These are phyloP conservation scores for Lactarius psammicola DNA, from an alignment of 768 basidiomycete species.

Conservation along the genomic window DNA sequence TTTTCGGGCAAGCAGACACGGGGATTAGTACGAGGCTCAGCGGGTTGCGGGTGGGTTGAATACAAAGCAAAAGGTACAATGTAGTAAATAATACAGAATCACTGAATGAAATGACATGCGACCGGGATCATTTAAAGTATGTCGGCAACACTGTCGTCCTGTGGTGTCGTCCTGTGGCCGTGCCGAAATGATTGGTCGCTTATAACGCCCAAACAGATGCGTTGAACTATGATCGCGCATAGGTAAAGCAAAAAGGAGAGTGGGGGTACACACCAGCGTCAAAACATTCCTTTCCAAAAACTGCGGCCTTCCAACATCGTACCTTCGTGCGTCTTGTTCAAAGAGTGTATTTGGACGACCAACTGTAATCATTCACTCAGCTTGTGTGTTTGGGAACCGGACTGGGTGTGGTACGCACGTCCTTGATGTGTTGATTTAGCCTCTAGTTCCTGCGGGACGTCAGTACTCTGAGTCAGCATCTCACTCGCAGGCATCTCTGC, in stretches of 20 bases:
- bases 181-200: constrained; percentile 59
- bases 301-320: constrained; percentile 72
- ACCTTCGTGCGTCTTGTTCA: constrained; percentile 77
- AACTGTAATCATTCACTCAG: constrained; percentile 45
- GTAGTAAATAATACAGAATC: constrained; percentile 13
- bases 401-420: constrained; percentile 45
- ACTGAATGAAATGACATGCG: constrained; percentile 1
- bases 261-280: constrained; percentile 63
- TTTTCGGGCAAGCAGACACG: too few relatives aligned
- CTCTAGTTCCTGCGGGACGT: too few relatives aligned
- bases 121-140: constrained; percentile 15
- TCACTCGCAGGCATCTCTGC: too few relatives aligned
- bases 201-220: constrained; percentile 93
- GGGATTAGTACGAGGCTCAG: constrained; percentile 51
- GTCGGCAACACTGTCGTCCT: constrained; percentile 20
- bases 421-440: constrained; percentile 74
- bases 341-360: constrained; percentile 59
- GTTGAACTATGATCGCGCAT: constrained; percentile 64
- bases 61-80: constrained; percentile 16
- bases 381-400: too few relatives aligned
- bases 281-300: constrained; percentile 87
- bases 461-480: too few relatives aligned
- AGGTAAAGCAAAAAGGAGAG: background rate
- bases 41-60: constrained; percentile 35
- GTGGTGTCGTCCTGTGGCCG: too few relatives aligned